Conservation (phyloP, 1,139 yeast genomes). For the Entelexis paramagnoliae region DNA sequence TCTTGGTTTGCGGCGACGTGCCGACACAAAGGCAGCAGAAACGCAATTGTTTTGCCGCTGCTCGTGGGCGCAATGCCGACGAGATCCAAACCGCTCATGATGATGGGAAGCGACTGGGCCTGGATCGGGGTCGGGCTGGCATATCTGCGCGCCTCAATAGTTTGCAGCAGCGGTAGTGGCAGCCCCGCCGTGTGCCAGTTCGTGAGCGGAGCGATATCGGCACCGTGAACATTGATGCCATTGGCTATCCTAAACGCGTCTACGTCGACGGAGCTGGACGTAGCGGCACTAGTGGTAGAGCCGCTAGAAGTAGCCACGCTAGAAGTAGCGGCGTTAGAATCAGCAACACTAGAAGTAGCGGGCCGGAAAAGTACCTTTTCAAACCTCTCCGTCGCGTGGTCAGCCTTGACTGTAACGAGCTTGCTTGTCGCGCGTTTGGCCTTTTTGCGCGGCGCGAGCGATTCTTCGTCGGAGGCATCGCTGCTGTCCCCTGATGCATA, state of each 20-base stretch:
- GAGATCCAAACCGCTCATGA: slow-evolving; percentile 82
- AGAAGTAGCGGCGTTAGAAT: no score
- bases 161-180: slow-evolving; percentile 46
- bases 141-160: slow-evolving; percentile 46
- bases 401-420: slow-evolving; percentile 28
- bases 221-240: slow-evolving; percentile 55
- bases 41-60: slow-evolving; percentile 88
- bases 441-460: background rate
- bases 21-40: slow-evolving; percentile 69
- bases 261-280: slow-evolving; percentile 50
- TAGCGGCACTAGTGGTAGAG: no score
- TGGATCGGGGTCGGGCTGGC: slow-evolving; percentile 77
- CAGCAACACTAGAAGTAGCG: no score
- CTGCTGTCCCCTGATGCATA: background rate
- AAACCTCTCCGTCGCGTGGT: slow-evolving; percentile 49
- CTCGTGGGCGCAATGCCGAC: slow-evolving; percentile 96
- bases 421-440: background rate
- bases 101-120: slow-evolving; percentile 80
- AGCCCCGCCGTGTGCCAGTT: slow-evolving; percentile 80
- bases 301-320: no score
- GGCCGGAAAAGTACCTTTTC: slow-evolving; percentile 60
- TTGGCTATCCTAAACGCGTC: slow-evolving; percentile 43
- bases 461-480: background rate
- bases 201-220: slow-evolving; percentile 45
- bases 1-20: slow-evolving; percentile 56